phyloP scores from a whole-genome alignment of 2,329 filamentous ascomycete species.

The Pseudogymnoascus sp. region DNA sequence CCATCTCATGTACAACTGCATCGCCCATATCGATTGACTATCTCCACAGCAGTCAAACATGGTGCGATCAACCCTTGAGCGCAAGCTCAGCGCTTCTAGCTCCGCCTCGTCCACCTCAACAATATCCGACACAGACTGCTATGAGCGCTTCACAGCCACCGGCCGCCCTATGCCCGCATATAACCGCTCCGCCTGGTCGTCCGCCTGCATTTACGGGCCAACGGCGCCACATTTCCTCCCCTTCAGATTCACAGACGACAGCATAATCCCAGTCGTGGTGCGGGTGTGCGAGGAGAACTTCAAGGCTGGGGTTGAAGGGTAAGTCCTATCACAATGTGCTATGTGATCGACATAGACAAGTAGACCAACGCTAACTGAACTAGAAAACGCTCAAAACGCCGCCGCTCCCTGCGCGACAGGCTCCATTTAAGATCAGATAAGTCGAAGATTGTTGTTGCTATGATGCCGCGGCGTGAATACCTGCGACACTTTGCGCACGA shows the following conservation, averaged over 20 bases:
- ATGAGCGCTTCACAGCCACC: conserved; percentile 23
- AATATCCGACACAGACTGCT: background rate
- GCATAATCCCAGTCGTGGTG: conserved; percentile 27
- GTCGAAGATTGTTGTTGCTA: conserved; percentile 22
- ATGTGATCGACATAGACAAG: background rate
- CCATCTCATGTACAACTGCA: background rate
- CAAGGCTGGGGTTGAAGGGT: conserved; percentile 3
- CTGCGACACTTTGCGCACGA: conserved; percentile 26
- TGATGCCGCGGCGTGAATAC: conserved; percentile 28
- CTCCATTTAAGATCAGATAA: background rate
- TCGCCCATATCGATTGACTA: background rate
- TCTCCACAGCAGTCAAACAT: background rate
- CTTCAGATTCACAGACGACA: conserved; percentile 24
- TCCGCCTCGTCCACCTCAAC: background rate
- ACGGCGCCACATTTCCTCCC: conserved; percentile 22
- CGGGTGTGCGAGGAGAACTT: background rate
- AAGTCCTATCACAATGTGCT: background rate
- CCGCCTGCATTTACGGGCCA: conserved; percentile 17
- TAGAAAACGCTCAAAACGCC: background rate
- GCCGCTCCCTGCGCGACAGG: background rate
- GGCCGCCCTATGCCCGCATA: conserved; percentile 21
- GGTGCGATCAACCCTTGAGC: background rate
- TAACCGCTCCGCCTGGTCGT: conserved; percentile 13
- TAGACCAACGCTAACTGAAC: background rate
- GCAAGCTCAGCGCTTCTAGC: background rate